These are phyloP conservation scores for Mycena galericulata DNA, from an alignment of 768 basidiomycete genomes.

Conservation along the genomic window DNA sequence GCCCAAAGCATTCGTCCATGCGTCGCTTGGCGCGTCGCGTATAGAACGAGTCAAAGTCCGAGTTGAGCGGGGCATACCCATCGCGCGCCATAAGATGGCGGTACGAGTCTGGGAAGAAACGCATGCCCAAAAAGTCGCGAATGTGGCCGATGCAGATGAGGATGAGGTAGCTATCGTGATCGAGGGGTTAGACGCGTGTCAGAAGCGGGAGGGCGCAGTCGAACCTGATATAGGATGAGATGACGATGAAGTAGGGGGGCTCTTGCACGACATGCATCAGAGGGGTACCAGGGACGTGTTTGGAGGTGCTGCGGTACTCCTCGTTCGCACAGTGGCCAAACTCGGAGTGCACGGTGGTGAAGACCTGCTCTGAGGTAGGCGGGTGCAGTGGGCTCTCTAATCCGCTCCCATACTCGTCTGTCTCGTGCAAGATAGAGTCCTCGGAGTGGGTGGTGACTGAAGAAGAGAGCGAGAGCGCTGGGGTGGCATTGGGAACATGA, in stretches of 20 bases:
- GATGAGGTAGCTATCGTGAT: slow-evolving; percentile 77
- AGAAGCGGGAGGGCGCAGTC: neutral
- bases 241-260: slow-evolving; percentile 92
- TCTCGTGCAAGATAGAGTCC: slow-evolving; percentile 71
- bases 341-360: slow-evolving; percentile 86
- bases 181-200: neutral
- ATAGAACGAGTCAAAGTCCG: slow-evolving; percentile 99
- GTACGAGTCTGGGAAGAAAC: slow-evolving; percentile 75
- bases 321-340: slow-evolving; percentile 92
- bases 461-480: slow-evolving; percentile 80
- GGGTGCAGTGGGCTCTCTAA: slow-evolving; percentile 73
- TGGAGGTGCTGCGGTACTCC: slow-evolving; percentile 74
- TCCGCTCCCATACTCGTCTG: slow-evolving; percentile 58
- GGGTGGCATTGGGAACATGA: slow-evolving; percentile 74
- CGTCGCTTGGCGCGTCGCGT: slow-evolving; percentile 94
- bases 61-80: slow-evolving; percentile 95
- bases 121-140: slow-evolving; percentile 95
- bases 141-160: slow-evolving; percentile 93
- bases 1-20: slow-evolving; percentile 95
- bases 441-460: slow-evolving; percentile 77
- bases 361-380: slow-evolving; percentile 85
- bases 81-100: slow-evolving; percentile 85
- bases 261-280: slow-evolving; percentile 78
- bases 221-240: slow-evolving; percentile 83
- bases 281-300: slow-evolving; percentile 64